A percentile compares a stretch with the other conserved stretches of the same genome.
Evolutionary conservation across 2,329 filamentous ascomycete genomes (phyloP).

Genomic region (Pyrenophora tritici-repentis): DNA sequence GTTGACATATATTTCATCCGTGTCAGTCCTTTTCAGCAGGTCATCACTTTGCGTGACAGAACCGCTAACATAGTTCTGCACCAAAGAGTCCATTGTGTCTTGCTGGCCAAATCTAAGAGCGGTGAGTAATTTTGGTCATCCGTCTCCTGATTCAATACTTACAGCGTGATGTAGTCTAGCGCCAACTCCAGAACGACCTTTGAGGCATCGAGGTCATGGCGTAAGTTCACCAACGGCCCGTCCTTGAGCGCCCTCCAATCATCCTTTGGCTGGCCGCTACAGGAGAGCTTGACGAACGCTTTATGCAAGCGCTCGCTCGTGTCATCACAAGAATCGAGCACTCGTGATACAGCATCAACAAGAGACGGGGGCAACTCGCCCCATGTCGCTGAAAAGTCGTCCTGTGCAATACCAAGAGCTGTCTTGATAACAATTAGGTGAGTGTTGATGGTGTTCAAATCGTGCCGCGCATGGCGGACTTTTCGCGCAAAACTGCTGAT

Average conservation of each 20-base stretch:
- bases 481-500: conserved; percentile 38
- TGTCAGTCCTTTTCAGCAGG: conserved; percentile 31
- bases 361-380: conserved; percentile 28
- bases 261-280: conserved; percentile 25
- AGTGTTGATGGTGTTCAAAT: conserved; percentile 39
- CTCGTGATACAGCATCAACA: conserved; percentile 33
- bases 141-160: conserved; percentile 12
- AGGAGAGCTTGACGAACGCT: conserved; percentile 34
- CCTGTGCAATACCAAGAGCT: conserved; percentile 38
- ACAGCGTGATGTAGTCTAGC: conserved; percentile 39
- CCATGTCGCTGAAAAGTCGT: conserved; percentile 34
- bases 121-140: not conserved
- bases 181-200: conserved; percentile 36
- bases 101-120: conserved; percentile 24
- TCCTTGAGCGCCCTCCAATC: conserved; percentile 29
- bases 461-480: conserved; percentile 38
- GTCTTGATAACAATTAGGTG: conserved; percentile 41
- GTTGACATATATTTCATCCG: conserved; percentile 31
- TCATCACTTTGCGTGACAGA: conserved; percentile 27
- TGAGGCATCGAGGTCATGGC: conserved; percentile 34
- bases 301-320: conserved; percentile 38
- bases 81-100: conserved; percentile 26
- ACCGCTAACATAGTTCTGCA: conserved; percentile 22
- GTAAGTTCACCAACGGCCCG: conserved; percentile 21
- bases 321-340: conserved; percentile 36